Evolutionary conservation across 306 rosid genomes (phyloP).

Genomic region (Glycine latifolia): DNA sequence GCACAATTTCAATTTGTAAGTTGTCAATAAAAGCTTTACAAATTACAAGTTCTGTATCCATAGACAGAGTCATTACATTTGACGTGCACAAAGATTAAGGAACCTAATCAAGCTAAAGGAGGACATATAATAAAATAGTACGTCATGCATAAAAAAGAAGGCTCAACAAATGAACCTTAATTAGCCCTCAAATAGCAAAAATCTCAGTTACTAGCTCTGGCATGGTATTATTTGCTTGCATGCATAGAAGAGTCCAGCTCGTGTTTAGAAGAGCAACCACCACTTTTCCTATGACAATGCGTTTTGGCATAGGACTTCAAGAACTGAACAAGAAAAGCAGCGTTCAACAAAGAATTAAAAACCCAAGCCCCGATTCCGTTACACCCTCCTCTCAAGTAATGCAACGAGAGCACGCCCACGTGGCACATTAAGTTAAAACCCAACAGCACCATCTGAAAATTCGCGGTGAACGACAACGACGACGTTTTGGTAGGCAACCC

Average conservation of each 20-base stretch:
- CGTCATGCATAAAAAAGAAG: too few species aligned
- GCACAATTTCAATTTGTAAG: slow-evolving; percentile 1
- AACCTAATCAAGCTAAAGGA: neutral
- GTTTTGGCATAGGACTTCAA: slow-evolving; percentile 54
- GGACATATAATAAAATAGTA: too few species aligned
- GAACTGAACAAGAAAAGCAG: slow-evolving; percentile 59
- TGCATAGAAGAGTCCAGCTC: neutral
- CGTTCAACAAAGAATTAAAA: slow-evolving; percentile 64
- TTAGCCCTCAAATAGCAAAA: neutral
- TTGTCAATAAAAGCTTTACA: neutral
- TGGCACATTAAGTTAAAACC: slow-evolving; percentile 68
- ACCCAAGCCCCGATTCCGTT: slow-evolving; percentile 86
- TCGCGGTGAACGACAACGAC: slow-evolving; percentile 47
- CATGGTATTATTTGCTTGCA: neutral
- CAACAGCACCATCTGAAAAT: slow-evolving; percentile 54
- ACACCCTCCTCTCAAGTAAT: slow-evolving; percentile 76
- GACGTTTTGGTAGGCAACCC: slow-evolving; percentile 53
- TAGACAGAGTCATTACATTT: slow-evolving; percentile 14
- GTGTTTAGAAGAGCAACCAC: neutral
- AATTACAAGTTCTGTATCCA: neutral
- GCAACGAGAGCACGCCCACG: slow-evolving; percentile 64
- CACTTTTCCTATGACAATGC: slow-evolving; percentile 31
- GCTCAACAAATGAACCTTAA: neutral
- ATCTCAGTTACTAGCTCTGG: neutral
- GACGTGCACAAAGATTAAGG: neutral